Evolutionary conservation across 768 basidiomycete species (phyloP).

Genomic region (Pleurotus sapidus): DNA sequence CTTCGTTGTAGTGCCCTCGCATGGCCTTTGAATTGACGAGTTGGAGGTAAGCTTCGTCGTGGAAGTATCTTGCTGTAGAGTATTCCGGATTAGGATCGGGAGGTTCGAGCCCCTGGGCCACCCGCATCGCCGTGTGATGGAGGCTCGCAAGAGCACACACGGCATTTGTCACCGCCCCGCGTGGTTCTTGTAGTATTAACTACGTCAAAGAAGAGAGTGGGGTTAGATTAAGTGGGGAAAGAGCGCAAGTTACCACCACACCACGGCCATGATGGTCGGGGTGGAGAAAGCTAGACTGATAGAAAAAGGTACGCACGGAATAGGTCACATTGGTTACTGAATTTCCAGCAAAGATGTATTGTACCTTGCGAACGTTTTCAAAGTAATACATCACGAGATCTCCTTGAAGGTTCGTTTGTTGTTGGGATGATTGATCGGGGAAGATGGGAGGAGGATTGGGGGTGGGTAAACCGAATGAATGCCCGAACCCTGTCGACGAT

Average conservation of each 20-base stretch:
- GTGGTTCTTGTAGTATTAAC: constrained; percentile 63
- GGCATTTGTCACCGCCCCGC: constrained; percentile 69
- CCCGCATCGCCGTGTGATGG: constrained; percentile 60
- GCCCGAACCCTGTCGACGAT: constrained; percentile 29
- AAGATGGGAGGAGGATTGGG: constrained; percentile 3
- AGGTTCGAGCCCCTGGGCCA: constrained; percentile 59
- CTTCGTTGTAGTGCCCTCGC: constrained; percentile 54
- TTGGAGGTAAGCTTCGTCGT: constrained; percentile 65
- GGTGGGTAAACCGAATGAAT: neutral
- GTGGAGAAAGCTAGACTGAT: too few species aligned
- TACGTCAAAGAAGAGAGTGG: constrained; percentile 17
- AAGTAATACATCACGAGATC: constrained; percentile 76
- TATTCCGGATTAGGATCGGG: constrained; percentile 50
- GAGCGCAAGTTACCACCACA: neutral
- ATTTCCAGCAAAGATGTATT: constrained; percentile 64
- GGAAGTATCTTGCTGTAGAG: constrained; percentile 61
- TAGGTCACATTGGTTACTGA: constrained; percentile 62
- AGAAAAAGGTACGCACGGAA: constrained; percentile 42
- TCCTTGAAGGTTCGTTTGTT: constrained; percentile 28
- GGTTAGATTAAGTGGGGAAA: neutral
- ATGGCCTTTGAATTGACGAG: constrained; percentile 53
- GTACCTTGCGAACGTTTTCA: constrained; percentile 62
- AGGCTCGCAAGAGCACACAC: constrained; percentile 75
- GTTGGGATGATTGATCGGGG: neutral
- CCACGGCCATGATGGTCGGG: neutral